These are phyloP conservation scores for Penicillium thymicola DNA, from an alignment of 2,329 filamentous ascomycete species.

Conservation along the genomic window DNA sequence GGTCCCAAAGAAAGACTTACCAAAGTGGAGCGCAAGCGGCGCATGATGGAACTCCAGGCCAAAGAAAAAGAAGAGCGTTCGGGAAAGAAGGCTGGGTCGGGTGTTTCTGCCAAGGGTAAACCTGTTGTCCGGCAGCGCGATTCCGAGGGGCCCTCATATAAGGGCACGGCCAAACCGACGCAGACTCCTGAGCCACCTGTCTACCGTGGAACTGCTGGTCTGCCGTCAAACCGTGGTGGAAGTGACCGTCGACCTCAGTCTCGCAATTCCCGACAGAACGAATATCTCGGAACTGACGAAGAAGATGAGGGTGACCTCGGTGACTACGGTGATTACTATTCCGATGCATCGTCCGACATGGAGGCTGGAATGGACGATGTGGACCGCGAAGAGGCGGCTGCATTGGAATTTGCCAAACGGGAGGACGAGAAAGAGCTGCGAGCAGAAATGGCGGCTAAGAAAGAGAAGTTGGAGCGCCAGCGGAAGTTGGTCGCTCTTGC, in stretches of 20 bases:
- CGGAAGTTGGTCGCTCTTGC: conserved; percentile 42
- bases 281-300: conserved; percentile 48
- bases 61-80: conserved; percentile 39
- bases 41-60: conserved; percentile 39
- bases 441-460: conserved; percentile 44
- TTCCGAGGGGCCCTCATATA: conserved; percentile 34
- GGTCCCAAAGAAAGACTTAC: conserved; percentile 54
- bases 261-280: conserved; percentile 35
- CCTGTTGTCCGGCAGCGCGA: conserved; percentile 31
- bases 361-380: conserved; percentile 49
- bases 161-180: conserved; percentile 38
- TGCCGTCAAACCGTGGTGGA: conserved; percentile 27
- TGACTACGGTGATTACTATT: conserved; percentile 43
- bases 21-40: conserved; percentile 53
- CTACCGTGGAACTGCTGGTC: conserved; percentile 45
- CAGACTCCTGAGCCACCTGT: conserved; percentile 22
- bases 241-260: conserved; percentile 28
- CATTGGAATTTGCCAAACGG: conserved; percentile 40
- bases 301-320: conserved; percentile 46
- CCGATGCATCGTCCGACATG: conserved; percentile 50
- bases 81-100: conserved; percentile 28
- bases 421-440: conserved; percentile 49
- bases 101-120: conserved; percentile 20
- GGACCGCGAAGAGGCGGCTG: conserved; percentile 44
- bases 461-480: conserved; percentile 46